Conservation (phyloP, 345 rosid genomes). For the Ceriops decandra region DNA sequence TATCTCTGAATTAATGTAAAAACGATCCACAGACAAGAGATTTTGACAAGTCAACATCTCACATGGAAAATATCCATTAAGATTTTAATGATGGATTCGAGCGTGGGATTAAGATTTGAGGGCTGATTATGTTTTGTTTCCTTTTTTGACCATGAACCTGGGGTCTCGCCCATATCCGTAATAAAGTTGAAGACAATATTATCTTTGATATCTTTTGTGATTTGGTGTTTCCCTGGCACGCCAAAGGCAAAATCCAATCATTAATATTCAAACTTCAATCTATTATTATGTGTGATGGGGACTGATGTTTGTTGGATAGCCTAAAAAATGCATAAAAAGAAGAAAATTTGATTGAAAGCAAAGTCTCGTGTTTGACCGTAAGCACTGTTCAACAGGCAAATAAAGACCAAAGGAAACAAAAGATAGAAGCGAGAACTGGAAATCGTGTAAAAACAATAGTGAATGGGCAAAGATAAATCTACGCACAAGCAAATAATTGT, state of each 20-base stretch:
- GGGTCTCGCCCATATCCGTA: slow-evolving; percentile 6
- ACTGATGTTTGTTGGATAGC: slow-evolving; percentile 30
- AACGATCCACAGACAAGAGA: neutral
- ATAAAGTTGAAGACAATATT: neutral
- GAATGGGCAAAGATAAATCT: too few relatives aligned
- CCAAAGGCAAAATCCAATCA: slow-evolving; percentile 28
- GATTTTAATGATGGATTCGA: slow-evolving; percentile 17
- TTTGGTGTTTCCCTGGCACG: slow-evolving; percentile 24
- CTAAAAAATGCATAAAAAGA: slow-evolving; percentile 16
- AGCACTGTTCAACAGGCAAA: slow-evolving; percentile 4
- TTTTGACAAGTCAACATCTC: neutral
- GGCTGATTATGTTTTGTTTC: slow-evolving; percentile 3
- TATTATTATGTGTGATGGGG: neutral
- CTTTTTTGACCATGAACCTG: slow-evolving; percentile 11
- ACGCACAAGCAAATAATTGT: neutral
- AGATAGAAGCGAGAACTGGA: neutral
- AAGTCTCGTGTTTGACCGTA: slow-evolving; percentile 27
- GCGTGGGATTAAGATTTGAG: slow-evolving; percentile 20
- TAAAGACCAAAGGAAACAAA: slow-evolving; percentile 2
- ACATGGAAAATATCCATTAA: slow-evolving; percentile 15
- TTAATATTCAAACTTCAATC: slow-evolving; percentile 19
- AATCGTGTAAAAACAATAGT: neutral
- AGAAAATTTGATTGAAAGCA: slow-evolving; percentile 5
- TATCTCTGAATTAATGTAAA: neutral
- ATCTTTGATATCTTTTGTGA: slow-evolving; percentile 1